phyloP scores from a whole-genome alignment of 345 rosid genomes.

The Mercurialis annua region DNA sequence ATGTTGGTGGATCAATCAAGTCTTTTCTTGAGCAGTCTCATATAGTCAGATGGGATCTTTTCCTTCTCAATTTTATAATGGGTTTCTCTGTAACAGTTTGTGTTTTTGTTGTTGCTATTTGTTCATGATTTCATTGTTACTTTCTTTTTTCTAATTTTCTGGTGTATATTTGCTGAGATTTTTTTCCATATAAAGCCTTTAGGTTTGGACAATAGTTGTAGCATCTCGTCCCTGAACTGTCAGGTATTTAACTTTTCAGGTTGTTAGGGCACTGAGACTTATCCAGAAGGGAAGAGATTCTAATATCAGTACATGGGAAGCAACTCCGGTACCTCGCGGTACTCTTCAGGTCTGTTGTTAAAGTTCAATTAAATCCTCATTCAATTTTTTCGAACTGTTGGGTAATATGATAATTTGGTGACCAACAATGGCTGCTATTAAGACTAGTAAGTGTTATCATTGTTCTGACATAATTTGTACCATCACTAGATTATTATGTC shows the following conservation, averaged over 20 bases:
- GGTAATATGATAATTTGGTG: not conserved
- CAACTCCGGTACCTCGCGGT: constrained; percentile 82
- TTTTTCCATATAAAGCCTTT: not conserved
- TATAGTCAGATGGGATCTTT: not conserved
- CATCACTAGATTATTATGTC: not conserved
- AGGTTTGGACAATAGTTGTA: not conserved
- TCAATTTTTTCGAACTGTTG: not conserved
- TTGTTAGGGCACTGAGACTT: constrained; percentile 73
- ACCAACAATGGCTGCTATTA: not conserved
- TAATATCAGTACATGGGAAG: constrained; percentile 52
- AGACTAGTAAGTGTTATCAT: not conserved
- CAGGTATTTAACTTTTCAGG: constrained; percentile 40
- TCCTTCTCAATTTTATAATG: not conserved
- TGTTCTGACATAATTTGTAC: not conserved
- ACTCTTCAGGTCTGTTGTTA: constrained; percentile 86
- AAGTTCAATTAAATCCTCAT: not conserved
- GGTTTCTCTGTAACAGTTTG: not conserved
- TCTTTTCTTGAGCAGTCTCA: not conserved
- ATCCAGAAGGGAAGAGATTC: constrained; percentile 57
- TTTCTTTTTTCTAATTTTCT: not conserved
- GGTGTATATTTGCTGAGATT: not conserved
- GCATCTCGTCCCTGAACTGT: constrained; percentile 10
- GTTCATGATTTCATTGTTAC: not conserved
- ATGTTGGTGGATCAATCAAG: not conserved
- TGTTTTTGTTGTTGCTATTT: not conserved